Base-by-base conservation (phyloP, 192 early-diverging fungal genomes). In the Coemansia sp. region DNA sequence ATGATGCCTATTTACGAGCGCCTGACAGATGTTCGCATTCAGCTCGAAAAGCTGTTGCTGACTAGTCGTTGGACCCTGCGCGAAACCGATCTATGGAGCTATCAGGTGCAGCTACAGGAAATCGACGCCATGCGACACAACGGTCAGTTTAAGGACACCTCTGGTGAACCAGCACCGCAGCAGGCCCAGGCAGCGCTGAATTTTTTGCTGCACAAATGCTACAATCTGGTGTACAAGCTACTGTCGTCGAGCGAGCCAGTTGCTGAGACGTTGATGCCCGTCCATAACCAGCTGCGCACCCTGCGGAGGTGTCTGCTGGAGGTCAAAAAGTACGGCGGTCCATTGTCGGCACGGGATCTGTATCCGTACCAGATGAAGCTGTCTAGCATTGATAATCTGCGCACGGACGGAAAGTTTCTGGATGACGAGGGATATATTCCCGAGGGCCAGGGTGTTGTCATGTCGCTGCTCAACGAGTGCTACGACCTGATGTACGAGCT, bases 281-380 rank as follows among this genome's bases (percentile, higher is more conserved):
- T 93, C n/a, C 86, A 90, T 58, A 92, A 91, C 69, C 89, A 92
- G 66, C 83, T 95, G 45, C 77, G 86, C 43, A 93, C 93, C 14
- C 82, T 95, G 24, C 82, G 87, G 49, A 81, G 85, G 54, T 92
- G 90, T 53, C 64, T 95, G 39, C 46, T 85, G 5, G 89, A 91
- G 59, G 84, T 93, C 33, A 86, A 84, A 59, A 89, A 91, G 70
- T 93, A 90, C 76, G 90, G 89, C 40, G 86, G 89, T 18, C 83
- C 87, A 24, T 69, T 90, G 56, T 84, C 88, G 50, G 78, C 80
- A 9, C 81, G 83, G 27, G 89, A 93, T 44, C 61, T 94, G 47
- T 87, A 92, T 69, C 89, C 89, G 15, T 95, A 93, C 74, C 91
- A 93, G 72, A 87, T 95, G 85, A 92, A 92, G 59, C 76, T 95